Conservation (phyloP, 2,329 filamentous ascomycete genomes). For the Acrodontium crateriforme region DNA sequence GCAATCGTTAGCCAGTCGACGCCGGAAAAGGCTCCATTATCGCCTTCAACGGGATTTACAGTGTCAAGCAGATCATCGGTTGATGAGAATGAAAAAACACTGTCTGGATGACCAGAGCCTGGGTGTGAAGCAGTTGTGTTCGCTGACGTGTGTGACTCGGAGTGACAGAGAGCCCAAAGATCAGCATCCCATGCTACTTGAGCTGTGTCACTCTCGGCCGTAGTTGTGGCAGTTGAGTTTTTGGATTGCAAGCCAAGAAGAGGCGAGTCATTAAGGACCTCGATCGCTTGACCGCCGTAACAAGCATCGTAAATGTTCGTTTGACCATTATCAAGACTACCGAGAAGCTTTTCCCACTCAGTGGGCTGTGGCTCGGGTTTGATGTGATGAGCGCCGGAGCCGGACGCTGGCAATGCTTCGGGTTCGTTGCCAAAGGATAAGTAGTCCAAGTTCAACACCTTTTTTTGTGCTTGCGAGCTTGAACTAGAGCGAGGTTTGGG, state of each 20-base stretch:
- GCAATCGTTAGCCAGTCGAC: slow-evolving; percentile 8
- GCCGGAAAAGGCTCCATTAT: no score
- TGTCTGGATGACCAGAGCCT: slow-evolving; percentile 9
- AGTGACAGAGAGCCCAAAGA: slow-evolving; percentile 18
- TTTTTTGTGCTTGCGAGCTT: not conserved
- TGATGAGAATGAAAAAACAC: slow-evolving; percentile 16
- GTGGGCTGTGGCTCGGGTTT: slow-evolving; percentile 37
- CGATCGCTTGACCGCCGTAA: slow-evolving; percentile 50
- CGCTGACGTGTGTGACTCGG: slow-evolving; percentile 10
- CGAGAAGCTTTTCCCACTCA: slow-evolving; percentile 73
- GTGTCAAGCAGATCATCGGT: no score
- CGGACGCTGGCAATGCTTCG: slow-evolving; percentile 5
- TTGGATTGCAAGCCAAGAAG: slow-evolving; percentile 22
- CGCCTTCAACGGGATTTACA: no score
- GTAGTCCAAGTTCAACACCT: slow-evolving; percentile 31
- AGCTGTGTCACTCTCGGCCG: slow-evolving; percentile 2
- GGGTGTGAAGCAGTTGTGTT: slow-evolving; percentile 6
- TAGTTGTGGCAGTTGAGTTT: slow-evolving; percentile 3
- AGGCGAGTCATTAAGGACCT: slow-evolving; percentile 29
- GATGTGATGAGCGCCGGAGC: slow-evolving; percentile 10
- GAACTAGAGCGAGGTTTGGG: not conserved
- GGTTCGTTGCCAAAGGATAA: slow-evolving; percentile 31
- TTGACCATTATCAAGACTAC: slow-evolving; percentile 64
- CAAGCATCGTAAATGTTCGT: slow-evolving; percentile 77
- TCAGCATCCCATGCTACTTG: slow-evolving; percentile 13